phyloP scores from a whole-genome alignment of 805 yeast species.

The Allodekkera sacchari region DNA sequence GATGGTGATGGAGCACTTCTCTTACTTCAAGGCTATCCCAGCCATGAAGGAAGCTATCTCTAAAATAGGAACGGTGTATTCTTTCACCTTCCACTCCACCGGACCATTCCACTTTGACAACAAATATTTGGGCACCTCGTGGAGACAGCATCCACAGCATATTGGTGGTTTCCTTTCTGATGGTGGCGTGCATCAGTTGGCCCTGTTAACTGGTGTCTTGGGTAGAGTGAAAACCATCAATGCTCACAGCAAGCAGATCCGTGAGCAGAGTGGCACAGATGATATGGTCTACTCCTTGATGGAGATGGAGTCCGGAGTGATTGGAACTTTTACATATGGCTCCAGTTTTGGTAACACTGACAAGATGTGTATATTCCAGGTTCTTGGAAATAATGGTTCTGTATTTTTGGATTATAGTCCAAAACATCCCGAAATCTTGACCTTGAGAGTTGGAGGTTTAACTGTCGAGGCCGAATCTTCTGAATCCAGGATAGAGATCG shows the following conservation, averaged over 20 bases:
- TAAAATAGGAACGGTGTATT: slow-evolving; percentile 63
- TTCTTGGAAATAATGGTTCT: slow-evolving; percentile 77
- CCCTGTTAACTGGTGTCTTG: slow-evolving; percentile 71
- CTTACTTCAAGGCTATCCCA: slow-evolving; percentile 53
- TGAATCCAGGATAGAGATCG: slow-evolving; percentile 27
- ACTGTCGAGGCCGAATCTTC: slow-evolving; percentile 40
- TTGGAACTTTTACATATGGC: slow-evolving; percentile 84
- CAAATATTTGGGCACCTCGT: slow-evolving; percentile 60
- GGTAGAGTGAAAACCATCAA: slow-evolving; percentile 67
- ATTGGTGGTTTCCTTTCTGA: slow-evolving; percentile 89
- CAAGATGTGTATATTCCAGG: slow-evolving; percentile 55
- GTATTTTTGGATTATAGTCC: slow-evolving; percentile 59
- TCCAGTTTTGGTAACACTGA: slow-evolving; percentile 80
- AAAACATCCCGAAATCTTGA: slow-evolving; percentile 30
- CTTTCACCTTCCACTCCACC: slow-evolving; percentile 66
- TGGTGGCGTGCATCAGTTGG: slow-evolving; percentile 96
- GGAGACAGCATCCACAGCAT: slow-evolving; percentile 90
- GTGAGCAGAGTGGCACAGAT: slow-evolving; percentile 71
- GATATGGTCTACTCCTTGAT: slow-evolving; percentile 73
- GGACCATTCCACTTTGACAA: slow-evolving; percentile 58
- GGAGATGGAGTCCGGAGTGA: slow-evolving; percentile 46
- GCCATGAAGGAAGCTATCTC: slow-evolving; percentile 50
- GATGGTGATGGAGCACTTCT: slow-evolving; percentile 81
- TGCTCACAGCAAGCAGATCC: slow-evolving; percentile 71
- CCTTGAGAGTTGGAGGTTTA: slow-evolving; percentile 42